These are phyloP conservation scores for Inga laurina DNA, from an alignment of 306 rosid species.

Conservation along the genomic window DNA sequence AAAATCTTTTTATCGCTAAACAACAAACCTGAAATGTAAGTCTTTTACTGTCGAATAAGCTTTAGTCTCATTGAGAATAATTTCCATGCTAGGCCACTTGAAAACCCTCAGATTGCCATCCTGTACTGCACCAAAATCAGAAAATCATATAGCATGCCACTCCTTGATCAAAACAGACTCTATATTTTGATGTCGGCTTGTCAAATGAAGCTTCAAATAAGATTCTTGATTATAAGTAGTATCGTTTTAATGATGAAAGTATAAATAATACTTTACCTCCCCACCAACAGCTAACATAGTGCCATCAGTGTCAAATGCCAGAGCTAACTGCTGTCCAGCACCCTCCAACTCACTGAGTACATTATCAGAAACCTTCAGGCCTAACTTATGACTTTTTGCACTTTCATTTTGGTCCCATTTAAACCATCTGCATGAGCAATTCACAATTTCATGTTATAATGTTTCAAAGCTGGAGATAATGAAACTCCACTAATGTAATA, in stretches of 20 bases:
- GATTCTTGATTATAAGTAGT: not conserved
- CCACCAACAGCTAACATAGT: conserved; percentile 84
- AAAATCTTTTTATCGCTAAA: conserved; percentile 9
- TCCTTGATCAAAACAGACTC: conserved; percentile 7
- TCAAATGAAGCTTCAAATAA: not conserved
- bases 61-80: conserved; percentile 55
- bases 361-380: conserved; percentile 54
- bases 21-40: conserved; percentile 81
- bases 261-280: conserved; percentile 57
- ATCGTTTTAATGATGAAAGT: conserved; percentile 16
- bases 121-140: conserved; percentile 79
- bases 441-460: conserved; percentile 18
- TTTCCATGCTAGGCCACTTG: conserved; percentile 93
- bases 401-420: conserved; percentile 51
- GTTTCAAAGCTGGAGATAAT: conserved; percentile 13
- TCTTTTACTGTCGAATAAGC: conserved; percentile 78
- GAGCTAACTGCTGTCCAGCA: conserved; percentile 81
- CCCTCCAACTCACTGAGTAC: conserved; percentile 55
- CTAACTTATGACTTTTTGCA: conserved; percentile 43
- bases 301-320: conserved; percentile 73
- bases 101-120: conserved; percentile 85
- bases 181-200: conserved; percentile 10
- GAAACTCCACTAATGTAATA: not conserved
- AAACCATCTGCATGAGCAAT: conserved; percentile 62
- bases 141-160: conserved; percentile 44